Evolutionary conservation across 108 stramenopile species (phyloP).

Genomic region (Licmophora abbreviata): DNA sequence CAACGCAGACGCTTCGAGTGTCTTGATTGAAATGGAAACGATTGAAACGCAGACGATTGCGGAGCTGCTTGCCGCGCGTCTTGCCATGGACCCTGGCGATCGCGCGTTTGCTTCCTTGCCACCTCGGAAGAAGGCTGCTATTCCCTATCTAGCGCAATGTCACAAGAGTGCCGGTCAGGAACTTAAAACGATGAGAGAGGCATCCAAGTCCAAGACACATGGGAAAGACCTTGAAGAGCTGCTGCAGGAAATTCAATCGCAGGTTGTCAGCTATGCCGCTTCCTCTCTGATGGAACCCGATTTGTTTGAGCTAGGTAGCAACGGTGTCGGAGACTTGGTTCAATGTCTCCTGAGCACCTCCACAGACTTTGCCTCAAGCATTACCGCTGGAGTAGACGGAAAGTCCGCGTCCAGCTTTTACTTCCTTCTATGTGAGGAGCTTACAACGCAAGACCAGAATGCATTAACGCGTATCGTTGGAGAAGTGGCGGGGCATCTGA

Average conservation of each 20-base stretch:
- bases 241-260: slow-evolving; percentile 46
- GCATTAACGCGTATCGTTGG: slow-evolving; percentile 40
- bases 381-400: slow-evolving; percentile 56
- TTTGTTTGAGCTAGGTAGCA: slow-evolving; percentile 55
- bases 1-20: slow-evolving; percentile 15
- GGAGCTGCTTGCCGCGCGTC: slow-evolving; percentile 62
- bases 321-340: slow-evolving; percentile 42
- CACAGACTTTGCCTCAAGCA: slow-evolving; percentile 29
- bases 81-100: slow-evolving; percentile 19
- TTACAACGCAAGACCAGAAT: slow-evolving; percentile 44
- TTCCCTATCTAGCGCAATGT: slow-evolving; percentile 52
- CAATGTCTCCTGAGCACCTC: slow-evolving; percentile 31
- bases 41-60: slow-evolving; percentile 43
- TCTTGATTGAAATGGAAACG: slow-evolving; percentile 22
- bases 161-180: slow-evolving; percentile 60
- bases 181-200: slow-evolving; percentile 28
- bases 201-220: slow-evolving; percentile 5
- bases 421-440: slow-evolving; percentile 61
- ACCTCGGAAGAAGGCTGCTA: slow-evolving; percentile 17
- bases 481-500: slow-evolving; percentile 21
- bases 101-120: slow-evolving; percentile 8
- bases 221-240: slow-evolving; percentile 43
- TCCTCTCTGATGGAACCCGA: slow-evolving; percentile 68
- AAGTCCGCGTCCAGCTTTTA: slow-evolving; percentile 59
- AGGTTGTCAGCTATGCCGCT: slow-evolving; percentile 73